These are phyloP conservation scores for Colletotrichum orchidophilum DNA, from an alignment of 2,329 filamentous ascomycete genomes.

Conservation along the genomic window DNA sequence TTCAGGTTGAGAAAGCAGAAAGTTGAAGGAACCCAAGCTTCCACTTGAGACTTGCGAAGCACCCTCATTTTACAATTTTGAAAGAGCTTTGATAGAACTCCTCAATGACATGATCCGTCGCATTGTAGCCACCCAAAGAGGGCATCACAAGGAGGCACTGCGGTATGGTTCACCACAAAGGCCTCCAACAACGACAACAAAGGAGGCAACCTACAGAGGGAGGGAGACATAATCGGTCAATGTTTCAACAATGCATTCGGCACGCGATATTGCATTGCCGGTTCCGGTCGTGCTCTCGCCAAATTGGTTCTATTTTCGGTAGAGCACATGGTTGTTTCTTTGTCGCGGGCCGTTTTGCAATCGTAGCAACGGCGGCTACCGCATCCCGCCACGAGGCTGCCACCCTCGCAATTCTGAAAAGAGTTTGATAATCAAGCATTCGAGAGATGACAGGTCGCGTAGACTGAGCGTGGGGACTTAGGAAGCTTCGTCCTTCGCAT, in stretches of 20 bases:
- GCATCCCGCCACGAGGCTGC: background rate
- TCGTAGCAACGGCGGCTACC: background rate
- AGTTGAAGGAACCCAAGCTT: background rate
- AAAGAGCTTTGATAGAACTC: background rate
- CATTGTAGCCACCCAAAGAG: background rate
- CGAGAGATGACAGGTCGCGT: background rate
- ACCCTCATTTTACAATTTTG: conserved; percentile 20
- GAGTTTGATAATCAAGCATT: background rate
- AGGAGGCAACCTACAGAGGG: background rate
- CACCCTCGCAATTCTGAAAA: background rate
- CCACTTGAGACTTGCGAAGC: conserved; percentile 15
- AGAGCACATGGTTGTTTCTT: background rate
- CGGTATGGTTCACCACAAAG: conserved; percentile 2
- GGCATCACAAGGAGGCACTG: background rate
- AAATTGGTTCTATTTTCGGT: conserved; percentile 8
- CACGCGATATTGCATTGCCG: conserved; percentile 10
- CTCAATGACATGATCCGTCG: background rate
- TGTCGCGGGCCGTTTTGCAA: background rate
- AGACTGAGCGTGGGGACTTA: background rate
- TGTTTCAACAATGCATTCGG: conserved; percentile 19
- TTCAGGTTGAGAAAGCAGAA: background rate
- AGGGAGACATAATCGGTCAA: conserved; percentile 11
- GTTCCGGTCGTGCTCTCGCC: background rate
- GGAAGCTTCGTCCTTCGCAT: background rate
- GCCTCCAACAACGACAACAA: background rate